A percentile compares a stretch with the other conserved stretches of the same genome.
Conservation (phyloP, 1,284 basidiomycete genomes). For the Ceratobasidium theobromae region DNA sequence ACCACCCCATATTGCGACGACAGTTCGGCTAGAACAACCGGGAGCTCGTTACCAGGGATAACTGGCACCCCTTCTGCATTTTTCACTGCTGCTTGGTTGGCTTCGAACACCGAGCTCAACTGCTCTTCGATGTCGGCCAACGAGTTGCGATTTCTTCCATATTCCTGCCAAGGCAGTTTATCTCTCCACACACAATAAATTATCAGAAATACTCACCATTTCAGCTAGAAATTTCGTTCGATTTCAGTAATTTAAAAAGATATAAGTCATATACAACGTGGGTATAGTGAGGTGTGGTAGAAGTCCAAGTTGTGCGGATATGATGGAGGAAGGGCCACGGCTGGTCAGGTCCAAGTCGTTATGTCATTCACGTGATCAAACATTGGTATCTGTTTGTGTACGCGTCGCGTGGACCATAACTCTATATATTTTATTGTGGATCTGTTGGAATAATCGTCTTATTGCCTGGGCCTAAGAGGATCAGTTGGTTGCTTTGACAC, state of each 20-base stretch:
- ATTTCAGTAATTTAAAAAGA: conserved; percentile 2
- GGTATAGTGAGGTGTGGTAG: neutral
- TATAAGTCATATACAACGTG: neutral
- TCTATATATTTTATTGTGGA: too few species aligned
- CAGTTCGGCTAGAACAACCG: conserved; percentile 64
- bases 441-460: too few species aligned
- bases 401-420: too few species aligned
- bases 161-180: conserved; percentile 24
- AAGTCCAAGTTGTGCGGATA: neutral
- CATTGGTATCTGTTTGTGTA: neutral
- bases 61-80: conserved; percentile 59
- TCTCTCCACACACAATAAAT: neutral
- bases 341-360: neutral
- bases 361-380: conserved; percentile 25
- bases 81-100: conserved; percentile 57
- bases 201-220: conserved; percentile 4
- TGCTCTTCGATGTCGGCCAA: conserved; percentile 67
- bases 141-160: conserved; percentile 46
- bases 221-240: neutral
- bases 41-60: conserved; percentile 65
- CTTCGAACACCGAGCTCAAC: conserved; percentile 62
- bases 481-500: too few species aligned
- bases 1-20: conserved; percentile 58
- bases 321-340: neutral
- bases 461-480: too few species aligned